A percentile compares a stretch with the other conserved stretches of the same genome.
These are phyloP conservation scores for Metschnikowia lunata DNA, from an alignment of 805 yeast genomes.

Conservation along the genomic window DNA sequence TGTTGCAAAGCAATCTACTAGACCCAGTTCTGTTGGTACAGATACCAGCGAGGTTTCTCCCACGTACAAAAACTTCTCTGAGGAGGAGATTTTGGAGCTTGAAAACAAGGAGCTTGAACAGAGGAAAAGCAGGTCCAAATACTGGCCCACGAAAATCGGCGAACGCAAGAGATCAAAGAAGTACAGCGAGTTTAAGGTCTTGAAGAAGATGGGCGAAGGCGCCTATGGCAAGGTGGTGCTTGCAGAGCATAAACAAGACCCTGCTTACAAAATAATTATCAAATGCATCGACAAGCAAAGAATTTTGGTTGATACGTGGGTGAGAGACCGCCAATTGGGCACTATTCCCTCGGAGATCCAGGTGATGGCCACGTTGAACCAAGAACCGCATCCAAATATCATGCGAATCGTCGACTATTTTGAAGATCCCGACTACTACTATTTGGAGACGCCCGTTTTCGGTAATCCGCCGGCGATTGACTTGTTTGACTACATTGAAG, in stretches of 20 bases:
- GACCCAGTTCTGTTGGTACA: conserved; percentile 9
- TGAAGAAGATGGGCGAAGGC: conserved; percentile 89
- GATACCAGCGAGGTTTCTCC: conserved; percentile 8
- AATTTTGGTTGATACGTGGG: conserved; percentile 96
- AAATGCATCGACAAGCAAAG: conserved; percentile 90
- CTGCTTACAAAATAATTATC: conserved; percentile 64
- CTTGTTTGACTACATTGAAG: conserved; percentile 86
- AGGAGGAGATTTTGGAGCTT: conserved; percentile 37
- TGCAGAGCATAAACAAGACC: conserved; percentile 63
- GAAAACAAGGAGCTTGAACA: conserved; percentile 45
- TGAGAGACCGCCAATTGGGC: conserved; percentile 83
- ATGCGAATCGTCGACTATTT: conserved; percentile 84
- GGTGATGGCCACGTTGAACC: conserved; percentile 76
- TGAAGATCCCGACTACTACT: conserved; percentile 86
- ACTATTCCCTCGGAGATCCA: conserved; percentile 96
- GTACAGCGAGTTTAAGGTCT: conserved; percentile 61
- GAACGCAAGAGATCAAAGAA: conserved; percentile 64
- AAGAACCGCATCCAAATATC: conserved; percentile 81
- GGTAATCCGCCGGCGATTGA: conserved; percentile 90
- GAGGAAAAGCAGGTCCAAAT: conserved; percentile 31
- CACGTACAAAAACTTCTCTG: conserved; percentile 28
- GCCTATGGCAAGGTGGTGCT: conserved; percentile 93
- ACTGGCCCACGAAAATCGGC: conserved; percentile 57
- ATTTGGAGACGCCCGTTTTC: conserved; percentile 87
- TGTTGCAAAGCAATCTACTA: conserved; percentile 2